These are phyloP conservation scores for Prunus fruticosa DNA, from an alignment of 306 rosid genomes.

Conservation along the genomic window DNA sequence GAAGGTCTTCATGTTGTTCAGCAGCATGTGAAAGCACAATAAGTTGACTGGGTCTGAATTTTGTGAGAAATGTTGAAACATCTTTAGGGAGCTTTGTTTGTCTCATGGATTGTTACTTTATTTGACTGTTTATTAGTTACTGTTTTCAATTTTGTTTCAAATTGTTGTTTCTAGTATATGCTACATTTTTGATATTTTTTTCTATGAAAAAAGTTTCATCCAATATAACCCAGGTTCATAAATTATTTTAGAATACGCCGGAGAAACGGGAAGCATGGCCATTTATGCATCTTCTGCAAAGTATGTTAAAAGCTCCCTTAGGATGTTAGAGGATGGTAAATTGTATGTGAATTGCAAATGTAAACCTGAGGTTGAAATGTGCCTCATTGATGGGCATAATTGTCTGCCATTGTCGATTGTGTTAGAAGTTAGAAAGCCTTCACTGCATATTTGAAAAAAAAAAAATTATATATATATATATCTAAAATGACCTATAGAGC, in stretches of 20 bases:
- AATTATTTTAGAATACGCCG: neutral
- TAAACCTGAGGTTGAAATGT: no score
- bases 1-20: conserved; percentile 50
- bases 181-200: neutral
- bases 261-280: neutral
- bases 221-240: neutral
- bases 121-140: neutral
- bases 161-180: neutral
- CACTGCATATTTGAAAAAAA: no score
- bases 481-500: no score
- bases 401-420: no score
- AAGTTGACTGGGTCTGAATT: neutral
- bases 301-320: no score
- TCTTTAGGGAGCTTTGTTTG: conserved; percentile 8
- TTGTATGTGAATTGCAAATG: no score
- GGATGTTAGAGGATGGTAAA: no score
- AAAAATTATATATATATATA: no score
- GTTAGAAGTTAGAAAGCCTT: no score
- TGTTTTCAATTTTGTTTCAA: conserved; percentile 2
- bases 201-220: neutral
- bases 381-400: no score
- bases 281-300: neutral
- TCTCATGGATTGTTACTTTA: neutral
- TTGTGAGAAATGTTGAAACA: conserved; percentile 1
- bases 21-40: conserved; percentile 44